Conservation (phyloP, 2,329 filamentous ascomycete species). For the Xylariaceae sp. region DNA sequence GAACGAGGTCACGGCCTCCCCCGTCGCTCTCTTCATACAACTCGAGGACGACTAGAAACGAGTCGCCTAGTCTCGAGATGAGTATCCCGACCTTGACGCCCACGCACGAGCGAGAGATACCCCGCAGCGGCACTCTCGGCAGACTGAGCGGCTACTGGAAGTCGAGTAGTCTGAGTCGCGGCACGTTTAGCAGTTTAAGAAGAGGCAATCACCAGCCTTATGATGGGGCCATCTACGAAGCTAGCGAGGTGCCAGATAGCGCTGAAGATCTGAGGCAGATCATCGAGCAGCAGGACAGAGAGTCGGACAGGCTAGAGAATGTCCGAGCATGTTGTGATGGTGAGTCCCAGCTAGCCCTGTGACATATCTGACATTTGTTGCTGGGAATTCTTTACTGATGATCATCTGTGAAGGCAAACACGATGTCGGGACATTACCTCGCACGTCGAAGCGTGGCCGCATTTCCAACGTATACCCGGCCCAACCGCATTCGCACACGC, state of each 20-base stretch:
- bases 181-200: slow-evolving; percentile 49
- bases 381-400: slow-evolving; percentile 7
- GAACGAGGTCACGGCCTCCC: slow-evolving; percentile 48
- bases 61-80: slow-evolving; percentile 52
- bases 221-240: slow-evolving; percentile 50
- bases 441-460: slow-evolving; percentile 41
- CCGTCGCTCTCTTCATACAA: slow-evolving; percentile 75
- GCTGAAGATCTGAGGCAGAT: slow-evolving; percentile 77
- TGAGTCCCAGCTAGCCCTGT: slow-evolving; percentile 42
- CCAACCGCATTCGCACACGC: slow-evolving; percentile 24
- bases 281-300: slow-evolving; percentile 71
- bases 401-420: slow-evolving; percentile 55
- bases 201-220: slow-evolving; percentile 44
- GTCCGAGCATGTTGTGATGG: slow-evolving; percentile 97
- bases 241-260: slow-evolving; percentile 64
- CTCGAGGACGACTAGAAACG: slow-evolving; percentile 63
- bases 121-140: slow-evolving; percentile 45
- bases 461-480: slow-evolving; percentile 27
- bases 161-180: slow-evolving; percentile 37
- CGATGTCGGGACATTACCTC: slow-evolving; percentile 59
- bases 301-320: slow-evolving; percentile 81
- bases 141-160: slow-evolving; percentile 58
- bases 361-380: not conserved
- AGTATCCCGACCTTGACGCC: slow-evolving; percentile 53
- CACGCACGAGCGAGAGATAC: slow-evolving; percentile 36